Base-by-base conservation (phyloP, 2,329 filamentous ascomycete species). In the Talaromyces sp. region DNA sequence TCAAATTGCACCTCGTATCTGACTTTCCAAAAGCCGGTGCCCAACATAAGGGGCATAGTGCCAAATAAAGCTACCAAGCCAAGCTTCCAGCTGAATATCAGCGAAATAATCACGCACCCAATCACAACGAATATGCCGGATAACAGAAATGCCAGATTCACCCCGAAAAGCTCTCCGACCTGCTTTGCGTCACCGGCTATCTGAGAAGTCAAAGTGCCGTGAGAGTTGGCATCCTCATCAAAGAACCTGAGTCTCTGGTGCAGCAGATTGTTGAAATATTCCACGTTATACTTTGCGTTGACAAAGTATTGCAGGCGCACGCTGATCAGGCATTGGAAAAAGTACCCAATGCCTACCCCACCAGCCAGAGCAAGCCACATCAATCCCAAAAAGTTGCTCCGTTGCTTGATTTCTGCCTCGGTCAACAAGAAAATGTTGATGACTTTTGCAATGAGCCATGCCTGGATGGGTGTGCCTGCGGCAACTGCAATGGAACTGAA, bases 61-160 rank as follows among this genome's bases (percentile, higher is more conserved):
- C 89, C 84, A 67, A 86, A 88, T 8, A 86, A 77, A 0, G 84
- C 82, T 0, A 93, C 86, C 0, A 92, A 76, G 0, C 87, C 85
- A 8, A 93, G 80, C 72, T 92, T 93, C 90, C 90, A 93, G 1
- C 88, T 88, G 71, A 88, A 91, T 3, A 82, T 79, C 68, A 91
- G 92, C 1, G 88, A 82, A 58, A 93, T 88, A 48, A 82, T 78
- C 14, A 91, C 75, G 7, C 84, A 85, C 0, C 88, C 89, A 8
- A 85, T 68, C 2, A 93, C 75, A 56, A 84, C 88, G 70, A 91
- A 88, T 23, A 88, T 70, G 8, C 87, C 85, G 21, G 87, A 84
- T 66, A 90, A 81, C 1, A 86, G 79, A 55, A 82, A 73, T 7
- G 72, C 73, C 21, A 78, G 70, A 35, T 80, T 83, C 0, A 77